Percentiles rank a stretch among this genome's conserved stretches.
These are phyloP conservation scores for Penicillium silybi DNA, from an alignment of 495 filamentous ascomycete genomes.

Conservation along the genomic window DNA sequence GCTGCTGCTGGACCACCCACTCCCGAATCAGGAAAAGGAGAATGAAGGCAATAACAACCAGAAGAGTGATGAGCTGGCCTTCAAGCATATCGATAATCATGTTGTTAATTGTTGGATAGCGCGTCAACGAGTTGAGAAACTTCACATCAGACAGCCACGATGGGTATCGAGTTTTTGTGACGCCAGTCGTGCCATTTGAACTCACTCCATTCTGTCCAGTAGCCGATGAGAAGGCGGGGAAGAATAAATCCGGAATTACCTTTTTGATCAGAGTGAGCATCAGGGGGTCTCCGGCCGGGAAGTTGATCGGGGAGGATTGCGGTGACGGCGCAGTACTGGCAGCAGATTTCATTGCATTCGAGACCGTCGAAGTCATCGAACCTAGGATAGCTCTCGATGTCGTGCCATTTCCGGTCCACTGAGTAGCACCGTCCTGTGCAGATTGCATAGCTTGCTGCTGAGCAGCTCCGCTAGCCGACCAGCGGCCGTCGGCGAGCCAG, in stretches of 20 bases:
- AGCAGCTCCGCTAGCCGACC: slow-evolving; percentile 47
- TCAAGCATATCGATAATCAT: slow-evolving; percentile 81
- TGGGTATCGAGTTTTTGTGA: slow-evolving; percentile 32
- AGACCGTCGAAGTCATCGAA: slow-evolving; percentile 21
- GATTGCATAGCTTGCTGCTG: slow-evolving; percentile 19
- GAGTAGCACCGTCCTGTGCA: slow-evolving; percentile 11
- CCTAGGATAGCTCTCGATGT: slow-evolving; percentile 28
- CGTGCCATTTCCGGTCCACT: slow-evolving; percentile 29
- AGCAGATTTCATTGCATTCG: slow-evolving; percentile 24
- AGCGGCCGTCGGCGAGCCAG: slow-evolving; percentile 92
- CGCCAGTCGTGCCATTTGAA: slow-evolving; percentile 20
- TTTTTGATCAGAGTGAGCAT: slow-evolving; percentile 47
- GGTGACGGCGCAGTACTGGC: slow-evolving; percentile 22
- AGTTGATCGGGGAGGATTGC: slow-evolving; percentile 40
- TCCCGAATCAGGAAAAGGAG: slow-evolving; percentile 93
- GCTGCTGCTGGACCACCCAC: slow-evolving; percentile 97
- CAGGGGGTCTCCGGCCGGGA: slow-evolving; percentile 45
- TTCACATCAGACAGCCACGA: slow-evolving; percentile 66
- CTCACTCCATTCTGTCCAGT: slow-evolving; percentile 11
- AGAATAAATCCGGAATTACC: slow-evolving; percentile 35
- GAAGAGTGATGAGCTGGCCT: slow-evolving; percentile 85
- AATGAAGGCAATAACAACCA: slow-evolving; percentile 89
- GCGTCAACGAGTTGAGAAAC: slow-evolving; percentile 69
- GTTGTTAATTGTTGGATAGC: slow-evolving; percentile 68
- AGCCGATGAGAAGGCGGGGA: slow-evolving; percentile 35